Conservation (phyloP, 306 rosid genomes). For the Urtica urens region DNA sequence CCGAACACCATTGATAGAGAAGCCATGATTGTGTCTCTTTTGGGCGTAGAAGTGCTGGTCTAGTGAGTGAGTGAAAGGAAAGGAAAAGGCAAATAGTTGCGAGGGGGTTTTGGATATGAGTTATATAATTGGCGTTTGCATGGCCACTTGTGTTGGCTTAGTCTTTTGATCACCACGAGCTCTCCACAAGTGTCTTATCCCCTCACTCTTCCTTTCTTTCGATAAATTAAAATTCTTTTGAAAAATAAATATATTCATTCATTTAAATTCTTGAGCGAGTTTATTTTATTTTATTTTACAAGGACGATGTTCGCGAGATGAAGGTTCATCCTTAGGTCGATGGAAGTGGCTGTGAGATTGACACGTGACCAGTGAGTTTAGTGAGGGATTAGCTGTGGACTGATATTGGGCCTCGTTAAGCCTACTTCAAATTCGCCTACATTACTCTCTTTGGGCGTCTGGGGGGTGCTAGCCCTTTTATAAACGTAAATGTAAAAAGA, state of each 20-base stretch:
- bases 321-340: conserved; percentile 12
- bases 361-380: conserved; percentile 31
- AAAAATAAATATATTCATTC: too few species aligned
- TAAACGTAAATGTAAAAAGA: too few species aligned
- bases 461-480: too few species aligned
- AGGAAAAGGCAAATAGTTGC: background rate
- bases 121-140: conserved; percentile 17
- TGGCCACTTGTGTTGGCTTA: conserved; percentile 13
- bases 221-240: too few species aligned
- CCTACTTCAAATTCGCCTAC: too few species aligned
- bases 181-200: conserved; percentile 72
- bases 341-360: conserved; percentile 22
- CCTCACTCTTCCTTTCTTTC: background rate
- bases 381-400: too few species aligned
- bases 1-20: conserved; percentile 53
- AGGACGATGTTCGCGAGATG: conserved; percentile 19
- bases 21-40: conserved; percentile 32
- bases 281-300: conserved; percentile 7
- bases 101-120: conserved; percentile 15
- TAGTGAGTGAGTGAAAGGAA: background rate
- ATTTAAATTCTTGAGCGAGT: background rate
- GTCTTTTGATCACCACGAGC: conserved; percentile 35
- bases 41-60: background rate
- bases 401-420: too few species aligned
- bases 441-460: too few species aligned